Evolutionary conservation across 2,329 filamentous ascomycete species (phyloP), one percentile per base, ranked within the genome.

Genomic region (Aspergillus quadricinctus): DNA sequence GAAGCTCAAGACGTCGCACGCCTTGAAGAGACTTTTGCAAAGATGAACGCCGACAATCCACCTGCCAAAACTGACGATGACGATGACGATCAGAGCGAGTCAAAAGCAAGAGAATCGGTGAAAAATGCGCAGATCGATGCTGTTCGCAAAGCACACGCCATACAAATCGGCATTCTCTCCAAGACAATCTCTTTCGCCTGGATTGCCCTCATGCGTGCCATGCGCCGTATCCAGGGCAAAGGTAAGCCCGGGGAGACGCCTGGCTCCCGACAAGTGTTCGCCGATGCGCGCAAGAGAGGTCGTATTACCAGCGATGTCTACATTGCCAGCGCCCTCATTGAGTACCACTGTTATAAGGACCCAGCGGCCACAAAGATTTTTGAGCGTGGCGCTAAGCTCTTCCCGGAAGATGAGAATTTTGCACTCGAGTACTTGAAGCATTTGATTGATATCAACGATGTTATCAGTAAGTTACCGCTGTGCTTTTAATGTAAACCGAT

Each of bases 391-490:
- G 87, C 93, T 61, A 94, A 91, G 69, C 80, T 99, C 11, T 99
- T 97, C 69, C 93, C 93, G 0, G 90, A 95, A 50, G 93, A 97
- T 67, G 92, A 96, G 71, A 82, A 86, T 56, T 97, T 97, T 75
- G 91, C 95, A 61, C 82, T 99, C 52, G 92, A 97, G 73, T 97
- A 99, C 72, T 81, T 99, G 66, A 97, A 96, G 77, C 94, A 96
- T 73, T 79, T 99, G 57, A 89, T 97, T 66, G 88, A 89, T 11
- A 91, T 90, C 70, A 93, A 96, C 65, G 94, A 99, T 73, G 88
- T 92, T 49, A 96, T 91, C 31, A 97, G 90, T 95, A 82, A 81
- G 89, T 81, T 31, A 1, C 21, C 43, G 1, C 3, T 25, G 10
- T 25, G 17, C 27, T 41, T 21, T 23, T 28, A 21, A 9, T 14